Conservation (phyloP, 345 rosid species). For the Eutrema yunnanense region DNA sequence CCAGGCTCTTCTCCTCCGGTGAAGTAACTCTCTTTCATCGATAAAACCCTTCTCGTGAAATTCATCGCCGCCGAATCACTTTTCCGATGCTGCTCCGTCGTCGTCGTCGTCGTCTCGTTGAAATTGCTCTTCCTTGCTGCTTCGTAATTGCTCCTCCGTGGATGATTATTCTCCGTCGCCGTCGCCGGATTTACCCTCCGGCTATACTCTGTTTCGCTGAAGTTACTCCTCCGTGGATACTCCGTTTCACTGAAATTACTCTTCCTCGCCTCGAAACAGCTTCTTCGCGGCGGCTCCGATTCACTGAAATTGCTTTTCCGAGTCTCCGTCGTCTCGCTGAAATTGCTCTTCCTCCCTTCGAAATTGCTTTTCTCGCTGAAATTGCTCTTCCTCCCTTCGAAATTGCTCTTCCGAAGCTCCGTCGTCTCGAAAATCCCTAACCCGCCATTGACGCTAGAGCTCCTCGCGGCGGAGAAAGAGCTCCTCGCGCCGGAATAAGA, state of each 20-base stretch:
- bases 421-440: slow-evolving; percentile 40
- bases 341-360: slow-evolving; percentile 34
- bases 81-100: slow-evolving; percentile 19
- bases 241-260: slow-evolving; percentile 60
- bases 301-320: slow-evolving; percentile 75
- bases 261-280: slow-evolving; percentile 55
- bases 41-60: slow-evolving; percentile 54
- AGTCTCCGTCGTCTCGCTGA: slow-evolving; percentile 35
- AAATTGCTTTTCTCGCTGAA: slow-evolving; percentile 63
- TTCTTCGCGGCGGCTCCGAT: slow-evolving; percentile 48
- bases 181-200: slow-evolving; percentile 37
- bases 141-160: slow-evolving; percentile 45
- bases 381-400: slow-evolving; percentile 36
- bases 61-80: slow-evolving; percentile 21
- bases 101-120: neutral
- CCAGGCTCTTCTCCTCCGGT: slow-evolving; percentile 71
- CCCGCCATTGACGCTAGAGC: slow-evolving; percentile 73
- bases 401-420: slow-evolving; percentile 81
- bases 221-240: slow-evolving; percentile 32
- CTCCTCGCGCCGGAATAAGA: slow-evolving; percentile 55
- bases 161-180: neutral
- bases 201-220: slow-evolving; percentile 39
- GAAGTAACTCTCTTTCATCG: slow-evolving; percentile 68
- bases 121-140: slow-evolving; percentile 38
- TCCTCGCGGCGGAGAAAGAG: slow-evolving; percentile 73